phyloP scores from a whole-genome alignment of 306 rosid species.

The Astragalus membranaceus region DNA sequence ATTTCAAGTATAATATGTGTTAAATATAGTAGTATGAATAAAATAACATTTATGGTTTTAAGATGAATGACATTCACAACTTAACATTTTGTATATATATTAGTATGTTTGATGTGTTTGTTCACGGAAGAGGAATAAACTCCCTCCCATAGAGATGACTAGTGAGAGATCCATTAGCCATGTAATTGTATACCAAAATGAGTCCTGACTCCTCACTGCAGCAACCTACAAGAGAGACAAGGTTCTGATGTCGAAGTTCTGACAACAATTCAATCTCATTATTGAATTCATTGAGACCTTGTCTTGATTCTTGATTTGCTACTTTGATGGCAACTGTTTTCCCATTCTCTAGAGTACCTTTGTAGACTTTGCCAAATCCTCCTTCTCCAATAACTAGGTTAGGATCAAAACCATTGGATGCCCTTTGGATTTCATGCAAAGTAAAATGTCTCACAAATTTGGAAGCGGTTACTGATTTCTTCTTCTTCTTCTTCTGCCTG shows the following conservation, averaged over 20 bases:
- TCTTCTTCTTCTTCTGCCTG: neutral
- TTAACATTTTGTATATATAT: too few species aligned
- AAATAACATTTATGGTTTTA: too few species aligned
- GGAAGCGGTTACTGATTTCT: neutral
- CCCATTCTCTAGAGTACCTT: conserved; percentile 71
- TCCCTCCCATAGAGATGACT: neutral
- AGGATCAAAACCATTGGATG: conserved; percentile 52
- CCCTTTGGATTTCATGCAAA: conserved; percentile 24
- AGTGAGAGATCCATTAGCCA: conserved; percentile 5
- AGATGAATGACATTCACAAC: too few species aligned
- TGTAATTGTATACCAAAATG: conserved; percentile 9
- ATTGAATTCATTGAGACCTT: conserved; percentile 12
- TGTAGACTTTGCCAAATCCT: conserved; percentile 75
- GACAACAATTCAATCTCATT: conserved; percentile 15
- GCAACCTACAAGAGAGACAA: conserved; percentile 13
- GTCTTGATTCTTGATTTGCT: neutral
- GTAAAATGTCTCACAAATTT: neutral
- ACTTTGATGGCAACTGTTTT: conserved; percentile 22
- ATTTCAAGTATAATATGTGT: too few species aligned
- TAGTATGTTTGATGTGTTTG: too few species aligned
- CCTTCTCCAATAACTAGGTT: conserved; percentile 54
- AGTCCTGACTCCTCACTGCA: neutral
- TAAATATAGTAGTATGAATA: too few species aligned
- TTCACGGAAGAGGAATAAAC: neutral
- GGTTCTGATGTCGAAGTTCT: conserved; percentile 1